These are phyloP conservation scores for Biscogniauxia sp. DNA, from an alignment of 2,329 filamentous ascomycete genomes.

Conservation along the genomic window DNA sequence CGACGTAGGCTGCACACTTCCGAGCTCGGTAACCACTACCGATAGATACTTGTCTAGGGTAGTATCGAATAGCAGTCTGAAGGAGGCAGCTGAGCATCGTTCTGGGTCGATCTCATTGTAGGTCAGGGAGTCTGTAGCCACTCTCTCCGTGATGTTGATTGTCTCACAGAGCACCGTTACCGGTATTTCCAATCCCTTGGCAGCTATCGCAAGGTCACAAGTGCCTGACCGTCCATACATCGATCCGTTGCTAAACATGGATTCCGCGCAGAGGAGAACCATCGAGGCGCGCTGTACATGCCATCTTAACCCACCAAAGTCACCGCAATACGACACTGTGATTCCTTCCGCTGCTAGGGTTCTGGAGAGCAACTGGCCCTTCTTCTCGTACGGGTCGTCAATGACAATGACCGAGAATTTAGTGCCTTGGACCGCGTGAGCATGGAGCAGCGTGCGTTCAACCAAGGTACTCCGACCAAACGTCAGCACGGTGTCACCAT, in stretches of 20 bases:
- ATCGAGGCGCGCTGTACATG: constrained; percentile 66
- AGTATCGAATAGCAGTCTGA: constrained; percentile 82
- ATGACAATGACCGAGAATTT: constrained; percentile 82
- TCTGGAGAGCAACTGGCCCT: constrained; percentile 62
- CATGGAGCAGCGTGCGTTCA: constrained; percentile 74
- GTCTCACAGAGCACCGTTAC: constrained; percentile 92
- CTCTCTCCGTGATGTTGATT: constrained; percentile 85
- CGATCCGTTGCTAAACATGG: constrained; percentile 92
- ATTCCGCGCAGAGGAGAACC: constrained; percentile 83
- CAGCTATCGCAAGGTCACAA: constrained; percentile 80
- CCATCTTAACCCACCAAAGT: constrained; percentile 71
- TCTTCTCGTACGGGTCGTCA: constrained; percentile 61
- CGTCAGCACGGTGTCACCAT: constrained; percentile 80
- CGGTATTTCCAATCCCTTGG: constrained; percentile 70
- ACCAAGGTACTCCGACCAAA: constrained; percentile 86
- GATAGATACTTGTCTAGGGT: constrained; percentile 85
- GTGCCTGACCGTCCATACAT: constrained; percentile 88
- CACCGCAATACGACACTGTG: constrained; percentile 75
- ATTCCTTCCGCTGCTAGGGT: constrained; percentile 66
- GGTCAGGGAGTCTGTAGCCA: constrained; percentile 88
- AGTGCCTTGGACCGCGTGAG: constrained; percentile 63
- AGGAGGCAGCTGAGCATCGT: constrained; percentile 56
- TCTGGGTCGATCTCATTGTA: constrained; percentile 86
- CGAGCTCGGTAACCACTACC: constrained; percentile 88
- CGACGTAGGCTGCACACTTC: constrained; percentile 79